A percentile compares a stretch with the other conserved stretches of the same genome.
These are phyloP conservation scores for Ogataea allantospora DNA, from an alignment of 805 yeast species.

Conservation along the genomic window DNA sequence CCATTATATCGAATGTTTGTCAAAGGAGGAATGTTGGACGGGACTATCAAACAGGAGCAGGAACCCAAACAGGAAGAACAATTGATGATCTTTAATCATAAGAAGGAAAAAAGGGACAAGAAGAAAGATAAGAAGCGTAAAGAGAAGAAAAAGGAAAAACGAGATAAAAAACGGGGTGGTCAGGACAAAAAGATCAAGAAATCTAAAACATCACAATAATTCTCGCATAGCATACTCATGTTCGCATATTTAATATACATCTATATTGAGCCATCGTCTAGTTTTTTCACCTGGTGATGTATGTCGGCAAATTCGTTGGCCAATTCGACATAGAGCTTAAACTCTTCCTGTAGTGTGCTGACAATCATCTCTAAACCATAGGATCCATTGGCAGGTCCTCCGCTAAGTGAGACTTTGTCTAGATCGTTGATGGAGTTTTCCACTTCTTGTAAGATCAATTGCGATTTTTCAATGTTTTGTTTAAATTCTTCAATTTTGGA, in stretches of 20 bases:
- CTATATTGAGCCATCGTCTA: slow-evolving; percentile 20
- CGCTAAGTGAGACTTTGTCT: slow-evolving; percentile 38
- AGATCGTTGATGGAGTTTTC: slow-evolving; percentile 64
- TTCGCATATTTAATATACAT: slow-evolving; percentile 12
- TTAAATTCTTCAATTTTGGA: slow-evolving; percentile 41
- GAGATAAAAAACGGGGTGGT: slow-evolving; percentile 22
- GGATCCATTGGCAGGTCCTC: slow-evolving; percentile 31
- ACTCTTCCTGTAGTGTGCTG: slow-evolving; percentile 65
- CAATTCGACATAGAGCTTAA: slow-evolving; percentile 67
- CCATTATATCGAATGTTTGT: slow-evolving; percentile 87
- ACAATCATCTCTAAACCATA: slow-evolving; percentile 51
- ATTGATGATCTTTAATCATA: slow-evolving; percentile 24
- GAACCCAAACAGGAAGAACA: slow-evolving; percentile 15
- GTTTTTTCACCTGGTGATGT: slow-evolving; percentile 49
- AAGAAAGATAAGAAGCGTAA: slow-evolving; percentile 27
- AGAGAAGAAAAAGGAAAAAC: slow-evolving; percentile 24
- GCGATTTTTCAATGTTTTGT: slow-evolving; percentile 48
- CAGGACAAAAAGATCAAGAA: slow-evolving; percentile 8
- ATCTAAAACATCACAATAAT: slow-evolving; percentile 21
- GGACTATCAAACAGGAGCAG: slow-evolving; percentile 50
- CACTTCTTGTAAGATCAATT: slow-evolving; percentile 48
- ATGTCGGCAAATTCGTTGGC: slow-evolving; percentile 72
- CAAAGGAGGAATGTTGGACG: slow-evolving; percentile 78
- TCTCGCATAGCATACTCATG: slow-evolving; percentile 9
- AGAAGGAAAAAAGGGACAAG: slow-evolving; percentile 23